phyloP scores from a whole-genome alignment of 495 filamentous ascomycete genomes.

The Trichoderma gamsii region DNA sequence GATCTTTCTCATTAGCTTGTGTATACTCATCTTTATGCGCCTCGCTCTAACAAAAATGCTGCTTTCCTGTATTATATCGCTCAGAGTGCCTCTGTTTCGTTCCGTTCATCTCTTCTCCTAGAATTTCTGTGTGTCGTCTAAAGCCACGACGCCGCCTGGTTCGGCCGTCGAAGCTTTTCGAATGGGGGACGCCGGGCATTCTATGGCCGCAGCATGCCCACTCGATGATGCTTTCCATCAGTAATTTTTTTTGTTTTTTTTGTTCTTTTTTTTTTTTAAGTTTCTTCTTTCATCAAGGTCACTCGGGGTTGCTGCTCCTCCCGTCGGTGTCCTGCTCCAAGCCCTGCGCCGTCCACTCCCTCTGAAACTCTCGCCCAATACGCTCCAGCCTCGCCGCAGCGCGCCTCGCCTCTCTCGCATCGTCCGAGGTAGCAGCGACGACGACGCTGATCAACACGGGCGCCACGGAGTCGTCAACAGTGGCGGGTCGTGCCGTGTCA shows the following conservation, averaged over 20 bases:
- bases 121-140: background rate
- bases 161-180: background rate
- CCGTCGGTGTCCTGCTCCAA: slow-evolving; percentile 7
- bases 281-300: background rate
- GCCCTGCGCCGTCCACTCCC: slow-evolving; percentile 20
- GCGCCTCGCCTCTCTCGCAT: slow-evolving; percentile 27
- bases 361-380: slow-evolving; percentile 33
- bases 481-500: background rate
- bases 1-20: background rate
- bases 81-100: background rate
- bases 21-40: background rate
- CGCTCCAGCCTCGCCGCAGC: slow-evolving; percentile 31
- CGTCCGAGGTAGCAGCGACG: slow-evolving; percentile 25
- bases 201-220: background rate
- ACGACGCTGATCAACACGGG: slow-evolving; percentile 33
- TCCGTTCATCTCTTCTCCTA: no score
- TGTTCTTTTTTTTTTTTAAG: no score
- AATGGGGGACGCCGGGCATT: no score
- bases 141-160: background rate
- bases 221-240: background rate
- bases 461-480: background rate
- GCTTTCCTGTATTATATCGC: background rate
- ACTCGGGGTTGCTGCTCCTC: background rate
- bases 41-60: background rate
- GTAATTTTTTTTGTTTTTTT: no score